Conservation (phyloP, 2,329 filamentous ascomycete genomes). For the Apiospora arundinis region DNA sequence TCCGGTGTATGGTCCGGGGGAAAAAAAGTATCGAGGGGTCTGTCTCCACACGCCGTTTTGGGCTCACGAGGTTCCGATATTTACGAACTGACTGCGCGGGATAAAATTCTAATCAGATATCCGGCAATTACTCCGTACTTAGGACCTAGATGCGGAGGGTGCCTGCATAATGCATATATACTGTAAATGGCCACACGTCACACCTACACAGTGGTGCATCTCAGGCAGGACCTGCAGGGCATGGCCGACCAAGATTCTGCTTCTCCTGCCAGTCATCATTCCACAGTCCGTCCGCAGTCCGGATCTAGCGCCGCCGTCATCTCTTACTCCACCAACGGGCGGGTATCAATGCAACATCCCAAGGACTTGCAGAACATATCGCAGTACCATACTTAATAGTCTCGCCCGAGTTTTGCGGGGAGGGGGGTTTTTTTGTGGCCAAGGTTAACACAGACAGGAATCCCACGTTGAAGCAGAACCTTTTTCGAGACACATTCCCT, state of each 20-base stretch:
- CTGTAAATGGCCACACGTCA: not conserved
- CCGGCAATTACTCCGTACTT: not conserved
- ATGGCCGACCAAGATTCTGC: not conserved
- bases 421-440: not conserved
- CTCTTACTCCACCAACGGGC: not conserved
- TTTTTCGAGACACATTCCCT: constrained; percentile 1
- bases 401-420: not conserved
- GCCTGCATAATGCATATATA: not conserved
- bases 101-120: not conserved
- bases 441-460: constrained; percentile 3
- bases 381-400: not conserved
- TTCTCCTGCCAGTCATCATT: not conserved
- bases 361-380: not conserved
- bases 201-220: not conserved
- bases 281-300: not conserved
- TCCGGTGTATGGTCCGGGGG: not conserved
- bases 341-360: not conserved
- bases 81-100: not conserved
- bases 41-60: not conserved
- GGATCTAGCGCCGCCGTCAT: not conserved
- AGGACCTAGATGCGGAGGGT: not conserved
- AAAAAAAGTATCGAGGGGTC: not conserved
- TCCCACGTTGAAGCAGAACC: not conserved
- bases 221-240: not conserved
- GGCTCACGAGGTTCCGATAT: not conserved